phyloP scores from a whole-genome alignment of 768 basidiomycete genomes.

The Trametes meyenii region DNA sequence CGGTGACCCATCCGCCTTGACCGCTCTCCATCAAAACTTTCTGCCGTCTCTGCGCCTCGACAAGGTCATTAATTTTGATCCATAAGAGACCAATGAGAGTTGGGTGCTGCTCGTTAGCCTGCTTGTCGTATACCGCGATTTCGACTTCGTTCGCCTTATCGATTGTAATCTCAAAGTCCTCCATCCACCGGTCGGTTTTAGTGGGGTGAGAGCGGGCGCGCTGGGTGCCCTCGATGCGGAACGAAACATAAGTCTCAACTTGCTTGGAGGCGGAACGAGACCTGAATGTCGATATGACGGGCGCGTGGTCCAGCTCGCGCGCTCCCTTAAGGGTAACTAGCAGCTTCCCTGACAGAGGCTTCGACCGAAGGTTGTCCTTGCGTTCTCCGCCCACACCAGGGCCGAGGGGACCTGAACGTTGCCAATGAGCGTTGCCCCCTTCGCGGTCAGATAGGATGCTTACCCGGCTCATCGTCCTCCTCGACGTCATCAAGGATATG shows the following conservation, averaged over 20 bases:
- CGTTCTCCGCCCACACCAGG: constrained; percentile 78
- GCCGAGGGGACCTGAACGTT: constrained; percentile 40
- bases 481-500: constrained; percentile 88
- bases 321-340: constrained; percentile 88
- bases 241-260: constrained; percentile 86
- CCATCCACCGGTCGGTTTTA: constrained; percentile 95
- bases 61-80: constrained; percentile 91
- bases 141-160: constrained; percentile 99
- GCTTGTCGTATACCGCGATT: constrained; percentile 93
- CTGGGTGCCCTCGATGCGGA: constrained; percentile 96
- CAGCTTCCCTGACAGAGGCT: constrained; percentile 91
- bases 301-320: constrained; percentile 93
- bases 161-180: constrained; percentile 93
- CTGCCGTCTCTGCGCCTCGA: constrained; percentile 90
- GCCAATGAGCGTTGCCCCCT: background rate
- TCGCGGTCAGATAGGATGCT: constrained; percentile 24
- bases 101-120: constrained; percentile 75
- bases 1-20: constrained; percentile 96
- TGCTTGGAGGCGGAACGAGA: constrained; percentile 81
- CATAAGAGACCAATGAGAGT: constrained; percentile 93
- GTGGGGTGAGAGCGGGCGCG: constrained; percentile 90
- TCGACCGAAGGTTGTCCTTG: constrained; percentile 91
- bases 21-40: constrained; percentile 86
- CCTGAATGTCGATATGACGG: constrained; percentile 60
- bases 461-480: constrained; percentile 81